A percentile compares a stretch with the other conserved stretches of the same genome.
Conservation (phyloP, 352 stramenopile genomes). For the Phytopythium cucurbitacearum region DNA sequence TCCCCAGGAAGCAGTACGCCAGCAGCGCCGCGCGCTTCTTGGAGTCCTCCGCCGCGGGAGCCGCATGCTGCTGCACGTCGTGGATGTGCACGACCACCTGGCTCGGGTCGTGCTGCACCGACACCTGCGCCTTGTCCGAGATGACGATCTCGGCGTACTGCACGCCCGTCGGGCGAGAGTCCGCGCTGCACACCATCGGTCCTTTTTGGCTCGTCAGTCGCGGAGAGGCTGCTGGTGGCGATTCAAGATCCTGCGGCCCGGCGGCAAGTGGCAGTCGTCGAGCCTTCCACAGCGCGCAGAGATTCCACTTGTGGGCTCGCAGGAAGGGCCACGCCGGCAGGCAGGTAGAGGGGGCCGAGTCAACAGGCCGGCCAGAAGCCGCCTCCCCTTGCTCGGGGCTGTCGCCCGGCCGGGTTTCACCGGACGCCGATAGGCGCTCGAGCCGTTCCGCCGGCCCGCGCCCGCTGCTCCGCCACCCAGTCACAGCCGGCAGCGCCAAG, state of each 20-base stretch:
- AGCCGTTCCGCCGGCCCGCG: constrained; percentile 20
- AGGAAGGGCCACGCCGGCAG: background rate
- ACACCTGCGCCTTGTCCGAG: constrained; percentile 28
- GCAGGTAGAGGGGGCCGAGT: background rate
- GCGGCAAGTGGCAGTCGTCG: no score
- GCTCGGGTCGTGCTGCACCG: constrained; percentile 9
- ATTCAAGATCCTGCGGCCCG: background rate
- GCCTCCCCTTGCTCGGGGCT: constrained; percentile 6
- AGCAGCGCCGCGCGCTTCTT: constrained; percentile 60
- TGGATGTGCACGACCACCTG: constrained; percentile 20
- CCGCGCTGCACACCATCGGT: constrained; percentile 41
- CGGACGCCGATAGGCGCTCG: constrained; percentile 1
- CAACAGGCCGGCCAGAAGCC: constrained; percentile 1
- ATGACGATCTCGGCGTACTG: constrained; percentile 65
- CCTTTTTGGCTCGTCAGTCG: background rate
- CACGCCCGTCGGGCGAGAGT: constrained; percentile 18
- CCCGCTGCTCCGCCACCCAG: background rate
- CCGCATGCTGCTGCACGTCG: constrained; percentile 7
- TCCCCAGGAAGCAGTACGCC: constrained; percentile 73
- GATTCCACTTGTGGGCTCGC: constrained; percentile 22
- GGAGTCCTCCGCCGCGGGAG: constrained; percentile 7
- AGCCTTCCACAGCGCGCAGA: background rate
- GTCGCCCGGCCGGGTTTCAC: background rate
- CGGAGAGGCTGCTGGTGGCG: background rate
- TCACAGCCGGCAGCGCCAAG: background rate